Evolutionary conservation across 208 protist genomes (phyloP).

Genomic region (Trypanosoma theileri): DNA sequence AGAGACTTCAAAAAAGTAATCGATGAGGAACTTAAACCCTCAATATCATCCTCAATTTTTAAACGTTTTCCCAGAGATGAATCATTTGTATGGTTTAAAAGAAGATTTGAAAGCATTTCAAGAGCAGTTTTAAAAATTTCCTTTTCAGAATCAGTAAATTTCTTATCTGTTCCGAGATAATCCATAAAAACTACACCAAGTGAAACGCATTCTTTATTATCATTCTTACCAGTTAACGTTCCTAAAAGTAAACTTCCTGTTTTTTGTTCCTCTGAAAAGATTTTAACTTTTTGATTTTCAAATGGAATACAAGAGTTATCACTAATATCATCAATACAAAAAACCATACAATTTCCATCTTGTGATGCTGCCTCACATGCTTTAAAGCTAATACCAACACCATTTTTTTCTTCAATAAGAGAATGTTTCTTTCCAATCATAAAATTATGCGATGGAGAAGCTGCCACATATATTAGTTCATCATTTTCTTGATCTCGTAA

Average conservation of each 20-base stretch:
- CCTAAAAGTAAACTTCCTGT: conserved; percentile 33
- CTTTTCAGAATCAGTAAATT: conserved; percentile 37
- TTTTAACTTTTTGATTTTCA: conserved; percentile 24
- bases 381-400: conserved; percentile 36
- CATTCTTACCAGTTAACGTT: conserved; percentile 33
- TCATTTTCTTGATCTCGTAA: conserved; percentile 17
- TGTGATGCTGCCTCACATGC: conserved; percentile 18
- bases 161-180: conserved; percentile 37
- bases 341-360: conserved; percentile 17
- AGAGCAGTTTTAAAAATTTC: conserved; percentile 42
- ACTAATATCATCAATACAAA: conserved; percentile 31
- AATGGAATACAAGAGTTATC: conserved; percentile 12
- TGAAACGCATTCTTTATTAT: conserved; percentile 17
- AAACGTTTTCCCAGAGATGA: conserved; percentile 21
- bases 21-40: conserved; percentile 4
- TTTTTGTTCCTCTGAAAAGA: conserved; percentile 36
- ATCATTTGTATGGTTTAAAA: conserved; percentile 26
- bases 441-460: conserved; percentile 42
- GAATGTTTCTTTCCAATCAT: conserved; percentile 38
- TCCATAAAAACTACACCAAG: conserved; percentile 54
- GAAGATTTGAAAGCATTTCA: conserved; percentile 41
- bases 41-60: conserved; percentile 50
- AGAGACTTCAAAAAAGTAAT: conserved; percentile 54
- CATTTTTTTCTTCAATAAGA: conserved; percentile 28
- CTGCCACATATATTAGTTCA: conserved; percentile 35